Percentiles rank a stretch among this genome's conserved stretches.
phyloP scores from a whole-genome alignment of 495 filamentous ascomycete species.

The Patellaria atrata region DNA sequence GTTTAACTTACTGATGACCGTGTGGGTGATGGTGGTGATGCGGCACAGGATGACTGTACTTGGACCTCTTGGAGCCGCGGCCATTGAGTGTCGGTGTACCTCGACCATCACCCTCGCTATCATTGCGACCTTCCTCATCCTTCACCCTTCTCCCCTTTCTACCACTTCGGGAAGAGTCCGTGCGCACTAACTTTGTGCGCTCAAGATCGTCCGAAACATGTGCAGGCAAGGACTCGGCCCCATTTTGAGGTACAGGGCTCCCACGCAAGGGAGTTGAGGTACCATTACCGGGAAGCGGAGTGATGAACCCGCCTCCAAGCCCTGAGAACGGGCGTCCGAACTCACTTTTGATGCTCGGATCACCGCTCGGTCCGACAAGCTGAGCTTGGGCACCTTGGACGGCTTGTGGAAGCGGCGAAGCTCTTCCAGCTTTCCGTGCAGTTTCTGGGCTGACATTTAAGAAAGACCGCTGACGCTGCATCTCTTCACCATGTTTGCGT shows the following conservation, averaged over 20 bases:
- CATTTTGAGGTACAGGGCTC: conserved; percentile 32
- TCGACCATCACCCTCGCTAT: conserved; percentile 42
- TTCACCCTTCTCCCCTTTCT: conserved; percentile 40
- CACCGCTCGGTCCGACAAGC: conserved; percentile 54
- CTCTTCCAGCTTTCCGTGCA: conserved; percentile 44
- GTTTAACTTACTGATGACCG: conserved; percentile 29
- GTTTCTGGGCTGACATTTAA: conserved; percentile 44
- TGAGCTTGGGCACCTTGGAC: conserved; percentile 83
- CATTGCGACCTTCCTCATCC: conserved; percentile 42
- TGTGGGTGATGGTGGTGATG: conserved; percentile 33
- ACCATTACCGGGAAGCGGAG: conserved; percentile 34
- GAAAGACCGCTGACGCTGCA: conserved; percentile 23
- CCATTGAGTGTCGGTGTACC: conserved; percentile 36
- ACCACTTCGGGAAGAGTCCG: conserved; percentile 39
- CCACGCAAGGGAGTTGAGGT: conserved; percentile 40
- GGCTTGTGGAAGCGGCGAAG: conserved; percentile 76
- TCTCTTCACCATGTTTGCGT: conserved; percentile 21
- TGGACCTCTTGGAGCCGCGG: conserved; percentile 36
- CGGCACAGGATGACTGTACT: conserved; percentile 29
- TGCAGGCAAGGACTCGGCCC: conserved; percentile 6
- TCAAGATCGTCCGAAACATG: conserved; percentile 7
- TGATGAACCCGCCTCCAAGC: conserved; percentile 71
- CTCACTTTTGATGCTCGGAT: conserved; percentile 79
- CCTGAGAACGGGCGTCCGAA: conserved; percentile 85
- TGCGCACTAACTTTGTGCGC: conserved; percentile 14